Evolutionary conservation across 495 filamentous ascomycete species (phyloP).

Genomic region (Neurospora pannonica): DNA sequence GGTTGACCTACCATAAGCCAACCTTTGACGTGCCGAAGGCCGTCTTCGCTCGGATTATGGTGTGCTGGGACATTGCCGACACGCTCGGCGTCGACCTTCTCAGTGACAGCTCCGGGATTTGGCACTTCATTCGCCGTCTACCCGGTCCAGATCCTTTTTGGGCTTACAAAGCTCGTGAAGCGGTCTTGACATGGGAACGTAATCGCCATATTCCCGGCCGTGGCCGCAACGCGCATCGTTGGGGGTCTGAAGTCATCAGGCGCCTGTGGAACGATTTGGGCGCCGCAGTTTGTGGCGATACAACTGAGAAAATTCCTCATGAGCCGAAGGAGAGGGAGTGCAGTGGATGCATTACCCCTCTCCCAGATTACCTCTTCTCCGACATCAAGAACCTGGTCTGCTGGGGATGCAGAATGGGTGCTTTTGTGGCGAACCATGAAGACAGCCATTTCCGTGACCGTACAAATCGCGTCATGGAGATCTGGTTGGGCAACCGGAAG

Average conservation of each 20-base stretch:
- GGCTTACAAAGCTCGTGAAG: conserved; percentile 19
- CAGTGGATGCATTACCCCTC: neutral
- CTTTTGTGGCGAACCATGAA: conserved; percentile 10
- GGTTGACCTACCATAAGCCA: conserved; percentile 16
- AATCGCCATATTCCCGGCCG: neutral
- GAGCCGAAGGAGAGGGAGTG: neutral
- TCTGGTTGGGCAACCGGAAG: neutral
- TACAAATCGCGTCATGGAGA: neutral
- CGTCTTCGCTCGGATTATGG: conserved; percentile 4
- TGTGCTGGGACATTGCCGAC: neutral
- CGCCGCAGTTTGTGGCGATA: conserved; percentile 16
- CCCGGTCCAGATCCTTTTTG: conserved; percentile 19
- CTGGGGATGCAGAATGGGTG: conserved; percentile 13
- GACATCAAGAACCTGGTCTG: neutral
- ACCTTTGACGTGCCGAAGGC: conserved; percentile 18
- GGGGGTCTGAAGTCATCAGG: neutral
- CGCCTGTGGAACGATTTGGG: conserved; percentile 9
- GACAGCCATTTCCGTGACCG: conserved; percentile 16
- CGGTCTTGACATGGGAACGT: conserved; percentile 1
- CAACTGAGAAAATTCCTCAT: neutral
- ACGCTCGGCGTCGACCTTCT: conserved; percentile 18
- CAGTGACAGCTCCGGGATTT: conserved; percentile 16
- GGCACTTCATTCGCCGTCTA: conserved; percentile 14
- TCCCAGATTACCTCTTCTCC: conserved; percentile 1
- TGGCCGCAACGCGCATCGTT: neutral